Evolutionary conservation across 345 rosid species (phyloP).

Genomic region (Physaria fendleri): DNA sequence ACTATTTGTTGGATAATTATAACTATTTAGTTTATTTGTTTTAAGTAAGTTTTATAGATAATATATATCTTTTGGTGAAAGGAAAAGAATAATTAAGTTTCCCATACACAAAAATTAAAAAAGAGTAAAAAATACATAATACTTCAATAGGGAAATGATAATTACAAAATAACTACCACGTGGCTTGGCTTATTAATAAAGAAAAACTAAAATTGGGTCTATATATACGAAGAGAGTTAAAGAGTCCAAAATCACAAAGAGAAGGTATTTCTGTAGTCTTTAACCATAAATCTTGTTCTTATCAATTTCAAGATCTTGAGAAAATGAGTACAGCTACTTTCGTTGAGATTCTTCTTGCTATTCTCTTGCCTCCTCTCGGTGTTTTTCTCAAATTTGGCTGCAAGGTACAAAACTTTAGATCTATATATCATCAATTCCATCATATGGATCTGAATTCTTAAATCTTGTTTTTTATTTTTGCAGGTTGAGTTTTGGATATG

Average conservation of each 20-base stretch:
- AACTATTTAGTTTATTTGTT: neutral
- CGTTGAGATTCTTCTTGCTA: conserved; percentile 64
- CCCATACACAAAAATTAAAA: neutral
- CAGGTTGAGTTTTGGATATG: conserved; percentile 90
- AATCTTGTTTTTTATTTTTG: neutral
- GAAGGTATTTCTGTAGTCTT: neutral
- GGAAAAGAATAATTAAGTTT: too few relatives aligned
- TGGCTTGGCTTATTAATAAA: conserved; percentile 20
- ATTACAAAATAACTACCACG: conserved; percentile 8
- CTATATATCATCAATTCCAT: neutral
- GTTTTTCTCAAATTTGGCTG: conserved; percentile 84
- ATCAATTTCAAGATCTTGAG: conserved; percentile 1
- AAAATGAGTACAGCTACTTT: conserved; percentile 40
- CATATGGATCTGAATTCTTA: too few relatives aligned
- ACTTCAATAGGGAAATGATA: neutral
- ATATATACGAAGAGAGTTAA: neutral
- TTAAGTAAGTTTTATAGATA: neutral
- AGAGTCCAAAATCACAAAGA: conserved; percentile 5
- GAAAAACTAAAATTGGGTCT: neutral
- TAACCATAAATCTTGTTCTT: neutral
- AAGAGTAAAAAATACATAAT: neutral
- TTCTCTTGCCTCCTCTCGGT: conserved; percentile 85
- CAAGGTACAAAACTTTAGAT: conserved; percentile 8
- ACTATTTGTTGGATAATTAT: too few relatives aligned
- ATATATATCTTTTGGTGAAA: too few relatives aligned